Percentiles rank a stretch among this genome's conserved stretches.
phyloP scores from a whole-genome alignment of 148 eudicot genomes.

The Rheum nobile region DNA sequence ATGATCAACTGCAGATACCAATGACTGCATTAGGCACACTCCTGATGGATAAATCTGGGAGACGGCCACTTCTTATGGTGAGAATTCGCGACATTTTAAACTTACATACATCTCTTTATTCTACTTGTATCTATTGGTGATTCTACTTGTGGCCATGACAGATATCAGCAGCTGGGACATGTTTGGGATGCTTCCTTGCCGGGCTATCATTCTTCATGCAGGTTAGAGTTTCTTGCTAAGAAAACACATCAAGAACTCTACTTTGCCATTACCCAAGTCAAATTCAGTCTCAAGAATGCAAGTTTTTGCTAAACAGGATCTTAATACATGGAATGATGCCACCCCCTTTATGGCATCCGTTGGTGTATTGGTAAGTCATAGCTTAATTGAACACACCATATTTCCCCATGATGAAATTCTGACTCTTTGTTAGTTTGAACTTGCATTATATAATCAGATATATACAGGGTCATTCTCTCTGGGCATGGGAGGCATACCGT shows the following conservation, averaged over 20 bases:
- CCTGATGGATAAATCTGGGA: constrained; percentile 50
- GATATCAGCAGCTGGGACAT: constrained; percentile 88
- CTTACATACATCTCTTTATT: background rate
- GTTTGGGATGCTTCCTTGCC: constrained; percentile 51
- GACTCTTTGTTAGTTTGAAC: too few species aligned
- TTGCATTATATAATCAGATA: constrained; percentile 40
- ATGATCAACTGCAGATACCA: constrained; percentile 33
- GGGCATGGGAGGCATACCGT: constrained; percentile 88
- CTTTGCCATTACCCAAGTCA: background rate
- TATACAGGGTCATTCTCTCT: constrained; percentile 62
- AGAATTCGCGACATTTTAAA: background rate
- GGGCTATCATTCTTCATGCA: constrained; percentile 65
- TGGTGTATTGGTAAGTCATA: constrained; percentile 64
- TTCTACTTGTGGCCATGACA: constrained; percentile 13
- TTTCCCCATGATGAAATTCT: background rate
- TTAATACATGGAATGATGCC: constrained; percentile 26
- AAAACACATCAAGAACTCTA: background rate
- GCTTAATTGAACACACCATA: background rate
- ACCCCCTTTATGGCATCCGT: constrained; percentile 52
- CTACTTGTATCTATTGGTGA: background rate
- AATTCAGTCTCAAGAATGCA: background rate
- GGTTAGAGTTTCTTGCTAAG: constrained; percentile 24
- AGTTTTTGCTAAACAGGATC: constrained; percentile 34
- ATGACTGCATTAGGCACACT: constrained; percentile 39
- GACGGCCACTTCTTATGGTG: constrained; percentile 57